Conservation (phyloP, 2,329 filamentous ascomycete genomes). For the Fusarium circinatum region DNA sequence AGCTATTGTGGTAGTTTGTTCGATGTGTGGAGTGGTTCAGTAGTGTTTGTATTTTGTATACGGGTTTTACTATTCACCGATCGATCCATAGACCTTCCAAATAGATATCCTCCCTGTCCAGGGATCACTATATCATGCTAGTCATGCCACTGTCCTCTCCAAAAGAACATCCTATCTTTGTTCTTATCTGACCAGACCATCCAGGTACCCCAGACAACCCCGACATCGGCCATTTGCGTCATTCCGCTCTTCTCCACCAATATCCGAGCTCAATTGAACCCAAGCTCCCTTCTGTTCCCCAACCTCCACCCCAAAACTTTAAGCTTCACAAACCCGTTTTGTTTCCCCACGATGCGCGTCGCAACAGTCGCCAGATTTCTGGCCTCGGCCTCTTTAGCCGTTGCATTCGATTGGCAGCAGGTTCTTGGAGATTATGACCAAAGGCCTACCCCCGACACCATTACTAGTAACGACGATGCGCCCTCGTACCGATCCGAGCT, state of each 20-base stretch:
- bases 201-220: constrained; percentile 10
- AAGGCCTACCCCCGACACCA: neutral
- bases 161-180: neutral
- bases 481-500: constrained; percentile 61
- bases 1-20: neutral
- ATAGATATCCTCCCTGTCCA: neutral
- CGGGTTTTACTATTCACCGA: no score
- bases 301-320: constrained; percentile 13
- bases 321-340: constrained; percentile 3
- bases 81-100: neutral
- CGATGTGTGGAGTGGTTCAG: neutral
- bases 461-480: constrained; percentile 15
- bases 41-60: neutral
- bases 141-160: neutral
- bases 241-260: constrained; percentile 26
- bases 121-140: neutral
- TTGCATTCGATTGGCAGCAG: constrained; percentile 24
- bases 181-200: neutral
- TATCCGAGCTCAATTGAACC: constrained; percentile 24
- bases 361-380: constrained; percentile 14
- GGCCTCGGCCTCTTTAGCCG: constrained; percentile 23
- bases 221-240: constrained; percentile 36
- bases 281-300: constrained; percentile 11
- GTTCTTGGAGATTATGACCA: neutral
- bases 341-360: constrained; percentile 25